Evolutionary conservation across 2,329 filamentous ascomycete genomes (phyloP).

Genomic region (Aspergillus piperis): DNA sequence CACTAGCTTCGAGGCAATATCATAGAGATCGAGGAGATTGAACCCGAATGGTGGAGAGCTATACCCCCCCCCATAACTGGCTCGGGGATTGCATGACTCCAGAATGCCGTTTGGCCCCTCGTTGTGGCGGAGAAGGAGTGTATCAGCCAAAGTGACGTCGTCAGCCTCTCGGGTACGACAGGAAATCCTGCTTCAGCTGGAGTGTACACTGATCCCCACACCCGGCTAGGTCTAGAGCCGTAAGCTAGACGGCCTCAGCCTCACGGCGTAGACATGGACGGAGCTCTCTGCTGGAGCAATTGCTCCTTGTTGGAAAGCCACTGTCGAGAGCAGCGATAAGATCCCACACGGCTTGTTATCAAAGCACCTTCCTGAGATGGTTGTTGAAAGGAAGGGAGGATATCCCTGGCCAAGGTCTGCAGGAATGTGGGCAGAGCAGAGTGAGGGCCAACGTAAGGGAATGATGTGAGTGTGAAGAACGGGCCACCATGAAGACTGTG

Average conservation of each 20-base stretch:
- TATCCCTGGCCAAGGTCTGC: slow-evolving; percentile 18
- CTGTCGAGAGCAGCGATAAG: slow-evolving; percentile 3
- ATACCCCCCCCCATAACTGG: not conserved
- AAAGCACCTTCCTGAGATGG: not conserved
- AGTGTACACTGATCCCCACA: slow-evolving; percentile 1
- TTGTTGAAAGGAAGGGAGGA: slow-evolving; percentile 11
- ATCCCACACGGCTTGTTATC: not conserved
- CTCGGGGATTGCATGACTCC: not conserved
- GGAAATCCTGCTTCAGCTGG: slow-evolving; percentile 8
- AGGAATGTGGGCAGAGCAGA: slow-evolving; percentile 10
- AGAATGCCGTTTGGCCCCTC: not conserved
- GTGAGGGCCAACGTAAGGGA: slow-evolving; percentile 13
- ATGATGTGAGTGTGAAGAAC: slow-evolving; percentile 11
- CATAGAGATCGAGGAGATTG: slow-evolving; percentile 10
- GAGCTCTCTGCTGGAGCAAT: not conserved
- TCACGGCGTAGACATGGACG: not conserved
- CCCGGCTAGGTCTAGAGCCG: not conserved
- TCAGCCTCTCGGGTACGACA: slow-evolving; percentile 2
- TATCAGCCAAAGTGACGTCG: slow-evolving; percentile 9
- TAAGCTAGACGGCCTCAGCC: not conserved
- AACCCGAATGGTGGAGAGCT: not conserved
- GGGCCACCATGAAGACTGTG: slow-evolving; percentile 7
- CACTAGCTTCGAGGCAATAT: not conserved
- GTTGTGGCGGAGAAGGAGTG: not conserved
- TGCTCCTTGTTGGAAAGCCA: not conserved